Percentiles rank a stretch among this genome's conserved stretches.
Evolutionary conservation across 2,329 filamentous ascomycete species (phyloP).

Genomic region (Colletotrichum agaves): DNA sequence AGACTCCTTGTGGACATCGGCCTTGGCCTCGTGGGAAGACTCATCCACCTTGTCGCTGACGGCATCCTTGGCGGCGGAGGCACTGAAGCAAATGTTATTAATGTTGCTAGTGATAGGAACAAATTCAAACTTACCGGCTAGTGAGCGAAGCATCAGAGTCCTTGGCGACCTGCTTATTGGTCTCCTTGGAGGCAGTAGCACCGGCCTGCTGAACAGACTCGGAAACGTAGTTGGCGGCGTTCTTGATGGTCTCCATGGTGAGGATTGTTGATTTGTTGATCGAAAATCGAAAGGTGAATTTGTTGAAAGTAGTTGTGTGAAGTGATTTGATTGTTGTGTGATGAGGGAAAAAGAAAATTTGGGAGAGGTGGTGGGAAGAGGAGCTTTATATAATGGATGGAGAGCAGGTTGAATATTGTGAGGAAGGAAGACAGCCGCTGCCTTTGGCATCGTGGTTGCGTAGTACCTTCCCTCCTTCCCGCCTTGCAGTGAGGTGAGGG

Average conservation of each 20-base stretch:
- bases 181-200: slow-evolving; percentile 71
- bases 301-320: slow-evolving; percentile 30
- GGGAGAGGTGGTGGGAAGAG: slow-evolving; percentile 29
- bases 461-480: slow-evolving; percentile 21
- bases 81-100: too few relatives aligned
- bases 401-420: slow-evolving; percentile 21
- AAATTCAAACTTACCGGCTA: slow-evolving; percentile 64
- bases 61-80: slow-evolving; percentile 61
- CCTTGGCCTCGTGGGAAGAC: slow-evolving; percentile 53
- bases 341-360: slow-evolving; percentile 31
- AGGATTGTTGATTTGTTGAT: slow-evolving; percentile 40
- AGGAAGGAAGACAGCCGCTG: slow-evolving; percentile 19
- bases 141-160: slow-evolving; percentile 61
- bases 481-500: neutral
- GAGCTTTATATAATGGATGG: slow-evolving; percentile 42
- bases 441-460: slow-evolving; percentile 20
- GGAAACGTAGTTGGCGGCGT: slow-evolving; percentile 75
- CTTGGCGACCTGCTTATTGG: slow-evolving; percentile 77
- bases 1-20: slow-evolving; percentile 53
- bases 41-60: slow-evolving; percentile 58
- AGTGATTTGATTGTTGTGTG: slow-evolving; percentile 40
- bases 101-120: too few relatives aligned
- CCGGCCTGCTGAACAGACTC: slow-evolving; percentile 69
- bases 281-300: slow-evolving; percentile 43
- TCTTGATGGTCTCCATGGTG: slow-evolving; percentile 66